Evolutionary conservation across 345 rosid genomes (phyloP), one percentile per base, ranked within the genome.

Genomic region (Gossypium anomalum): DNA sequence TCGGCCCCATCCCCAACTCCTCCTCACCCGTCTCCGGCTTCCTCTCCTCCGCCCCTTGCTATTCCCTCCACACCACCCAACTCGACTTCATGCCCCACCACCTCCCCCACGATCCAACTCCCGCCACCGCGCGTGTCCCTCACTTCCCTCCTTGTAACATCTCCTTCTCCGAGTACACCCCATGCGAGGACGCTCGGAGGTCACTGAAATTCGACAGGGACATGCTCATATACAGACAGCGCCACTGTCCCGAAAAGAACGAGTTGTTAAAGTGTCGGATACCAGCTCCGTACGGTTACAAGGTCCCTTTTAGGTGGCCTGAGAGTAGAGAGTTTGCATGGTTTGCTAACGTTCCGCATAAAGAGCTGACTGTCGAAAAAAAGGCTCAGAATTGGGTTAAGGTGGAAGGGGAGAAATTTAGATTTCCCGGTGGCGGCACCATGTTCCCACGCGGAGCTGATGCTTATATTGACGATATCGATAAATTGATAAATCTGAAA

Each of bases 391-490:
- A 95, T 64, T 95, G 99, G 98, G 87, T 95, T 57, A 86, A 75
- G 60, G 85, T 81, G 11, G 85, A 87, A 53, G 89, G 95, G 0
- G 89, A 90, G 56, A 84, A 85, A 78, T 84, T 95, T 83, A 76
- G 80, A 45, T 95, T 95, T 62, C 99, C 99, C 2, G 99, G 99
- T 1, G 99, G 98, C 1, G 99, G 99, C 70, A 95, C 99, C 67
- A 95, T 91, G 98, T 95, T 95, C 70, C 90, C 97, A 4, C 86
- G 79, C 20, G 98, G 98, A 2, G 98, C 98, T 71, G 89, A 87
- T 16, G 93, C 92, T 1, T 94, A 94, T 43, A 87, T 94, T 60
- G 87, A 94, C 2, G 92, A 89, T 55, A 88, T 94, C 29, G 98
- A 88, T 16, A 86, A 83, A 79, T 70, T 91, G 86, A 90, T 94